phyloP scores from a whole-genome alignment of 2,329 filamentous ascomycete genomes.

The Monosporascus sp. region DNA sequence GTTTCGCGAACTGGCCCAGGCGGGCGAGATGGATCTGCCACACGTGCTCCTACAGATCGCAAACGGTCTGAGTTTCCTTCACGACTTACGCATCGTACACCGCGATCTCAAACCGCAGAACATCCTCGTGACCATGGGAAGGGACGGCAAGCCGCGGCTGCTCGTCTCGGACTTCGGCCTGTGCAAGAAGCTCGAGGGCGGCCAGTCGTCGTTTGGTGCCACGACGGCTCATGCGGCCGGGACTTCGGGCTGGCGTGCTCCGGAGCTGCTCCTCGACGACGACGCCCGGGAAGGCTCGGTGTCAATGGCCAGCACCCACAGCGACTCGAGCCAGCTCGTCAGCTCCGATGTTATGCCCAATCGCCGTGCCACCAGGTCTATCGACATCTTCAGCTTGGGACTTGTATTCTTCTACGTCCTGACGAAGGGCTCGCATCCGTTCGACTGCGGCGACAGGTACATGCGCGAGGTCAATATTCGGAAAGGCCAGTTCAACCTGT shows the following conservation, averaged over 20 bases:
- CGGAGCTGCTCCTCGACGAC: conserved; percentile 82
- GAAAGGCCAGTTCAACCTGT: conserved; percentile 73
- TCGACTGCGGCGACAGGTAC: conserved; percentile 89
- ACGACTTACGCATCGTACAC: conserved; percentile 90
- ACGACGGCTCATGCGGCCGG: conserved; percentile 91
- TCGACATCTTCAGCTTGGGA: conserved; percentile 95
- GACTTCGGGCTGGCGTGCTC: conserved; percentile 93
- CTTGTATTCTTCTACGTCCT: conserved; percentile 99
- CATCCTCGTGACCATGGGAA: conserved; percentile 76
- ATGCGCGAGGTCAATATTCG: conserved; percentile 98
- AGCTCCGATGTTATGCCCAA: conserved; percentile 54
- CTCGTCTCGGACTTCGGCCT: conserved; percentile 97
- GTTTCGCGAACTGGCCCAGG: conserved; percentile 64
- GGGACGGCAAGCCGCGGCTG: conserved; percentile 68
- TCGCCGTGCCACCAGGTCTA: conserved; percentile 86
- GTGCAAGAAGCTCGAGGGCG: conserved; percentile 93
- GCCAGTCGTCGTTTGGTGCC: conserved; percentile 89
- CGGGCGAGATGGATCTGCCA: conserved; percentile 70
- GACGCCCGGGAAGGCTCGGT: conserved; percentile 50
- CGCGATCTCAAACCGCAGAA: conserved; percentile 97
- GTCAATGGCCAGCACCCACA: conserved; percentile 49
- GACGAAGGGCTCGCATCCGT: conserved; percentile 86
- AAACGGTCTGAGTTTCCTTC: conserved; percentile 80
- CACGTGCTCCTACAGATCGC: conserved; percentile 84
- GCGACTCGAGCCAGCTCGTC: conserved; percentile 55